Base-by-base conservation (phyloP, 1,284 basidiomycete species). In the Trametes hirsuta region DNA sequence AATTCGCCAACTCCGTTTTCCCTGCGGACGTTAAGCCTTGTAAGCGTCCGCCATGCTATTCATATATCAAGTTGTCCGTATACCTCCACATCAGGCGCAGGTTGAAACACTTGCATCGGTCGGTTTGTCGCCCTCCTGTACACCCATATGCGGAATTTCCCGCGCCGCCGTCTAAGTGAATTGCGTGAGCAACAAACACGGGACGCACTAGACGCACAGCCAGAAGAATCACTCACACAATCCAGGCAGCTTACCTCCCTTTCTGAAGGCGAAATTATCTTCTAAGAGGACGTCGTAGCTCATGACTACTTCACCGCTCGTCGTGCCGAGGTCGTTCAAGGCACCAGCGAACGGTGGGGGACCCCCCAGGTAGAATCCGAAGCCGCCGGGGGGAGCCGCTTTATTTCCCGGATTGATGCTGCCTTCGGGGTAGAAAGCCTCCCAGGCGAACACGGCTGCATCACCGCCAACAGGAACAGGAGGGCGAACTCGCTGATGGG, bases 11-110 rank as follows among this genome's bases (percentile, higher is more conserved):
- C 69, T 6, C 79, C 78, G 25, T 78, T 68, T 3, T 76, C 68
- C 63, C 84, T 82, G 62, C 11, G 21, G 3, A 24, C 1, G 5
- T 14, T 4, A 15, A 47, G 25, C 5, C 4, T 12, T 25, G 8
- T 15, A 11, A 48, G 35, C 5, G 9, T 12, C 21, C 10, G 15
- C 34, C n/a, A 15, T 24, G 14, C 30, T 9, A 15, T 1, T 15
- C 6, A 25, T 12, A 11, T 8, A 3, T 21, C 24, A 25, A 11
- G 21, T 10, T 2, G 6, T 39, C 12, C 4, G 67, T 75, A 14
- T 59, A 85, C 84, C 86, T 79, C 86, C 86, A 88, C 86, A 88
- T 88, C 4, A 84, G 75, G 1, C 86, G 76, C 6, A 87, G 63
- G 65, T 86, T 75, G 66, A 88, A 88, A 67, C 86, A 88, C 55